Base-by-base conservation (phyloP, 192 early-diverging fungal genomes). In the Coemansia sp. region DNA sequence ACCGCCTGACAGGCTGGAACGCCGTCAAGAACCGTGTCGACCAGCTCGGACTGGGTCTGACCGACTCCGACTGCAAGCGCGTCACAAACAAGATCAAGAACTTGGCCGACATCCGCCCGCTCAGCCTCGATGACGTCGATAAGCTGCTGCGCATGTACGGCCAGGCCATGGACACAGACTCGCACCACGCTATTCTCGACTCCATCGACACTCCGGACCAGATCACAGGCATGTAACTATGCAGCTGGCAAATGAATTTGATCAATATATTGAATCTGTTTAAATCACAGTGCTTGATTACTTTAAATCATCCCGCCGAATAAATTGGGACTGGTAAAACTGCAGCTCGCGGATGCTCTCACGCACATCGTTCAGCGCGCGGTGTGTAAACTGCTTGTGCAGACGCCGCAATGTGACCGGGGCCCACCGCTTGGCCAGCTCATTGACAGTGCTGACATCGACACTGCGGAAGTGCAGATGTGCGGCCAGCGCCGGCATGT, bases 21-120 rank as follows among this genome's bases (percentile, higher is more conserved):
- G 95, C 96, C 41, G 96, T 98, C 84, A 97, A 97, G 90, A 94
- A 95, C 82, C 92, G 96, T 68, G 93, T 93, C 14, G 91, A 97
- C 69, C 95, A 97, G 79, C 83, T 98, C 14, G 88, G 87, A 15
- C 78, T 98, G 53, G 79, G 71, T 10, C 73, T 97, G 55, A 90
- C 86, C 63, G 96, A 98, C 73, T 88, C 88, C 14, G 88, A 96
- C 60, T 85, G 93, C 77, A 98, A 98, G 88, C 84, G 79, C 37
- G 87, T 97, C 53, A 98, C 96, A 3, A 83, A 83, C 67, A 90
- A 96, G 79, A 97, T 98, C 85, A 98, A 98, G 89, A 81, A 86
- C 64, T 80, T 96, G 24, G 94, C 95, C 19, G 96, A 98, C 84
- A 89, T 95, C 71, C 86, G 92, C 77, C 92, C 95, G 48, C 88